Conservation (phyloP, 1,139 yeast genomes). For the Candida buenavistaensis region DNA sequence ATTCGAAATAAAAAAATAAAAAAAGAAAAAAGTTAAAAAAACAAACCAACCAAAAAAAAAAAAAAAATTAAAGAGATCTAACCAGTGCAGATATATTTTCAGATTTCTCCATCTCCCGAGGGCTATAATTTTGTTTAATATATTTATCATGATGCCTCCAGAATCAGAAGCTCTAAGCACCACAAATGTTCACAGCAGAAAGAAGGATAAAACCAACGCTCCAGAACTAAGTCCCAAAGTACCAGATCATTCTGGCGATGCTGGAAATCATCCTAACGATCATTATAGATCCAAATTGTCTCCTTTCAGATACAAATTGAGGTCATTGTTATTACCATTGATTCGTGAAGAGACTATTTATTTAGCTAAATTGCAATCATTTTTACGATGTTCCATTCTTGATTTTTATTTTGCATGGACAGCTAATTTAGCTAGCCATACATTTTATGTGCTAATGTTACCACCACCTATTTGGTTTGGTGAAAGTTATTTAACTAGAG, state of each 20-base stretch:
- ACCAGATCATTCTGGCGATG: slow-evolving; percentile 39
- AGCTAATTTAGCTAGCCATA: slow-evolving; percentile 90
- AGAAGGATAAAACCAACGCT: not conserved
- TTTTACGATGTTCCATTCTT: slow-evolving; percentile 48
- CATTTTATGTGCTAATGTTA: slow-evolving; percentile 85
- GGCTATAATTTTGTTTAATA: too few relatives aligned
- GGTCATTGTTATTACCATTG: slow-evolving; percentile 57
- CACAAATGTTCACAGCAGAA: too few relatives aligned
- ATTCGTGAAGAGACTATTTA: slow-evolving; percentile 68
- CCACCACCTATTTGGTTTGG: slow-evolving; percentile 92
- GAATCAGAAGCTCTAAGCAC: too few relatives aligned
- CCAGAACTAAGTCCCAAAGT: slow-evolving; percentile 3
- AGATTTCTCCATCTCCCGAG: too few relatives aligned
- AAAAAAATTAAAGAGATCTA: too few relatives aligned
- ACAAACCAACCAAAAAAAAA: too few relatives aligned
- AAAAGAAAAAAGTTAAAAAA: too few relatives aligned
- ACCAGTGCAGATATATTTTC: too few relatives aligned
- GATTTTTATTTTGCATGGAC: slow-evolving; percentile 86
- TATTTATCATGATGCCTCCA: too few relatives aligned
- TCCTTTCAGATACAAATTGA: slow-evolving; percentile 55
- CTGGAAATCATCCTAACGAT: slow-evolving; percentile 68
- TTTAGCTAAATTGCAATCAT: slow-evolving; percentile 57
- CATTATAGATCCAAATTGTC: slow-evolving; percentile 66
- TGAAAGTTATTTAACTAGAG: slow-evolving; percentile 56
- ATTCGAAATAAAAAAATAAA: too few relatives aligned